Conservation (phyloP, 306 rosid species). For the Dryas octopetala region DNA sequence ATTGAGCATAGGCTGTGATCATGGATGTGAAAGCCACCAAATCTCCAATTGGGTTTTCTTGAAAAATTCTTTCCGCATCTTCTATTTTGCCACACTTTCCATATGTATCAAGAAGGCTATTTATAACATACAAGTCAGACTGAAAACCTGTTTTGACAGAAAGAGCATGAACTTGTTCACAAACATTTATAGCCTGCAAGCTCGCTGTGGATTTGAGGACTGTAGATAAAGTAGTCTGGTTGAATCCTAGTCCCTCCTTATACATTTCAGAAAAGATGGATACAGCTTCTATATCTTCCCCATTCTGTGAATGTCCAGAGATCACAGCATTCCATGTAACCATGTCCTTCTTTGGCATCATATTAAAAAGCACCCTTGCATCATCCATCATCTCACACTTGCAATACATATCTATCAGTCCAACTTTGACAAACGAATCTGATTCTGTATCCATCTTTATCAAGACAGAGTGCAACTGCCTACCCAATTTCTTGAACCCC, state of each 20-base stretch:
- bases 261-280: slow-evolving; percentile 51
- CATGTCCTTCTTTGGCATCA: slow-evolving; percentile 56
- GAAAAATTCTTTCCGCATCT: slow-evolving; percentile 62
- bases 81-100: slow-evolving; percentile 64
- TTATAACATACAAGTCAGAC: slow-evolving; percentile 61
- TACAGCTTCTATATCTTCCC: slow-evolving; percentile 61
- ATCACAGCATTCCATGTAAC: slow-evolving; percentile 80
- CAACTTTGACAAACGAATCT: slow-evolving; percentile 67
- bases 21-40: slow-evolving; percentile 87
- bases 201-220: slow-evolving; percentile 77
- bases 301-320: slow-evolving; percentile 64
- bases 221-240: slow-evolving; percentile 73
- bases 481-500: slow-evolving; percentile 60
- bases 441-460: slow-evolving; percentile 58
- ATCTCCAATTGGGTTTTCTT: slow-evolving; percentile 68
- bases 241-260: slow-evolving; percentile 56
- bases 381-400: slow-evolving; percentile 64
- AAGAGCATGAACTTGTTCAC: slow-evolving; percentile 66
- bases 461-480: slow-evolving; percentile 68
- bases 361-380: slow-evolving; percentile 62
- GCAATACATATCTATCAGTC: slow-evolving; percentile 77
- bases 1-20: slow-evolving; percentile 83
- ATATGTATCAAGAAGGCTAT: slow-evolving; percentile 82
- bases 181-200: slow-evolving; percentile 48
- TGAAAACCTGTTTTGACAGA: slow-evolving; percentile 71